These are phyloP conservation scores for Backusella macrospora DNA, from an alignment of 192 early-diverging fungal genomes.

Conservation along the genomic window DNA sequence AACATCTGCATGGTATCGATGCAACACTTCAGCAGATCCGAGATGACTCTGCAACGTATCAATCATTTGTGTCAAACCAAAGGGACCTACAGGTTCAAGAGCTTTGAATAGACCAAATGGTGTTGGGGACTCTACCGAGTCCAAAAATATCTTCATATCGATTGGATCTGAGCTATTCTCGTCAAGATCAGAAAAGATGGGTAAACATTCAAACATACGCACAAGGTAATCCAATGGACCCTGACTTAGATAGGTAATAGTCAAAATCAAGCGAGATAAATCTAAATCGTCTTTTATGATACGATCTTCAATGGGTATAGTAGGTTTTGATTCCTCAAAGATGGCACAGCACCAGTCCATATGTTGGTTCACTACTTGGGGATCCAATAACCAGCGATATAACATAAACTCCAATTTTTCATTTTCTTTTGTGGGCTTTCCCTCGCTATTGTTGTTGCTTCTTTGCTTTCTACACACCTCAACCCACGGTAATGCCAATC, in stretches of 20 bases:
- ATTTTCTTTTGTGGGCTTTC: conserved; percentile 22
- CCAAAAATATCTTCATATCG: conserved; percentile 16
- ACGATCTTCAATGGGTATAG: conserved; percentile 47
- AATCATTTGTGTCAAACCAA: conserved; percentile 49
- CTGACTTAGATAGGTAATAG: conserved; percentile 52
- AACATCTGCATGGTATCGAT: conserved; percentile 58
- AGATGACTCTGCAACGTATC: conserved; percentile 63
- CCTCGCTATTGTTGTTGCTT: not conserved
- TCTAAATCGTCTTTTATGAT: conserved; percentile 57
- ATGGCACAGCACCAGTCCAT: conserved; percentile 50
- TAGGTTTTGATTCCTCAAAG: conserved; percentile 55
- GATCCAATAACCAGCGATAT: conserved; percentile 50
- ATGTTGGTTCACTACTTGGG: conserved; percentile 31
- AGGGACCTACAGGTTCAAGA: conserved; percentile 30
- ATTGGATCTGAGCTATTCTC: conserved; percentile 15
- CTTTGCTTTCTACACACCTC: conserved; percentile 11
- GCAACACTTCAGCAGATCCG: conserved; percentile 60
- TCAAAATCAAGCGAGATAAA: conserved; percentile 49
- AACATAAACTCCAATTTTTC: conserved; percentile 41
- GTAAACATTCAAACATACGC: conserved; percentile 58
- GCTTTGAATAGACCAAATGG: conserved; percentile 36
- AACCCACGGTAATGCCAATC: conserved; percentile 52
- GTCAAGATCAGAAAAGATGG: conserved; percentile 50
- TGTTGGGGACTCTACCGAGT: conserved; percentile 10
- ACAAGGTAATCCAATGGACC: conserved; percentile 49